Conservation (phyloP, 768 basidiomycete genomes). For the Hericium rajendrae region DNA sequence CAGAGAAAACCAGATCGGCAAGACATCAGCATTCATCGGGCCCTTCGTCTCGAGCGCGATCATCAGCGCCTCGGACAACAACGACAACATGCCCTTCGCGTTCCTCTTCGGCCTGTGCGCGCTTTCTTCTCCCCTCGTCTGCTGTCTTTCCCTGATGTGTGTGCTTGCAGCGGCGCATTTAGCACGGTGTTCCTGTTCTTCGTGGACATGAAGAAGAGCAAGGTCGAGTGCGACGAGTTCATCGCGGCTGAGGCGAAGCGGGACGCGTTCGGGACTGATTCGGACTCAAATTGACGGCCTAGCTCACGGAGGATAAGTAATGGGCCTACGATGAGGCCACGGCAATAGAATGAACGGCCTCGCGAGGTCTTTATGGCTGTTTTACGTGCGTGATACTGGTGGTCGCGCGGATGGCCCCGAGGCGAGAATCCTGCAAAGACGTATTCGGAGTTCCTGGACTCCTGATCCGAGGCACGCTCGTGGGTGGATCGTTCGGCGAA, state of each 20-base stretch:
- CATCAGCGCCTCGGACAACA: conserved; percentile 56
- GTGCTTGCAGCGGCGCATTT: conserved; percentile 32
- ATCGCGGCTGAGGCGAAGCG: conserved; percentile 40
- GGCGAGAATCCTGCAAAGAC: too few relatives aligned
- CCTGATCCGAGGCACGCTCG: too few relatives aligned
- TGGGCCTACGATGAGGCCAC: too few relatives aligned
- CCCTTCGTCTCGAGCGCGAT: conserved; percentile 69
- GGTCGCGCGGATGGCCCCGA: too few relatives aligned
- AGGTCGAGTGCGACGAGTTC: conserved; percentile 53
- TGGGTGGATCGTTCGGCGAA: too few relatives aligned
- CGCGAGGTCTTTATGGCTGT: too few relatives aligned
- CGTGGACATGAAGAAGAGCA: conserved; percentile 57
- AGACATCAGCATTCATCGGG: conserved; percentile 70
- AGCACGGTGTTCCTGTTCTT: conserved; percentile 53
- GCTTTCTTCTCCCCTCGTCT: background rate
- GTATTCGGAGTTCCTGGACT: too few relatives aligned
- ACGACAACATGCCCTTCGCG: conserved; percentile 68
- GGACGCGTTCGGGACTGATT: conserved; percentile 23
- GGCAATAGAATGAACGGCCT: too few relatives aligned
- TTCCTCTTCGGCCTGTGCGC: conserved; percentile 61
- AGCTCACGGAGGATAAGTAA: background rate
- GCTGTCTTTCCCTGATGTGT: background rate
- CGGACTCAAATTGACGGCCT: background rate
- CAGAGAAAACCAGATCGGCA: conserved; percentile 39
- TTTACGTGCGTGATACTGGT: too few relatives aligned